phyloP scores from a whole-genome alignment of 805 yeast genomes.

The Ogataea thermomethanolica region DNA sequence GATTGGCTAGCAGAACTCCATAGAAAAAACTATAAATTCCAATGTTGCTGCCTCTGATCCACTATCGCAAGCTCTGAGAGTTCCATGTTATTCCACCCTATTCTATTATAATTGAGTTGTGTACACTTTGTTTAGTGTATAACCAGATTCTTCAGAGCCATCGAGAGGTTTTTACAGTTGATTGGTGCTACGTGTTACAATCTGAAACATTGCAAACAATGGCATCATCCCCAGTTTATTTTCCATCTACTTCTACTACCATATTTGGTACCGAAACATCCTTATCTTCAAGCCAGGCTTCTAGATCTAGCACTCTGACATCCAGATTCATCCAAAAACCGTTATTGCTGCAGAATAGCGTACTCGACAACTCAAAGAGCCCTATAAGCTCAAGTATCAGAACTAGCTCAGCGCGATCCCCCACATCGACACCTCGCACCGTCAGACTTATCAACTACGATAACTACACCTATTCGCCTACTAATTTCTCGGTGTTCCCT shows the following conservation, averaged over 20 bases:
- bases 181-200: not conserved
- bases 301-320: conserved; percentile 4
- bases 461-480: conserved; percentile 18
- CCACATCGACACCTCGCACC: conserved; percentile 20
- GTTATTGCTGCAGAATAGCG: not conserved
- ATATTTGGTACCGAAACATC: not conserved
- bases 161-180: not conserved
- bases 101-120: conserved; percentile 4
- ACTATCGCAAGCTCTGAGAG: conserved; percentile 3
- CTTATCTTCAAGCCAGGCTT: conserved; percentile 9
- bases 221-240: conserved; percentile 14
- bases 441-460: conserved; percentile 21
- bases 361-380: conserved; percentile 6
- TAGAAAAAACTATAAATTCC: conserved; percentile 10
- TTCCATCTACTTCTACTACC: conserved; percentile 8
- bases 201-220: conserved; percentile 12
- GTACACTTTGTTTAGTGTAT: conserved; percentile 6
- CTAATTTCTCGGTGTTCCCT: conserved; percentile 23
- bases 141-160: conserved; percentile 1
- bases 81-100: conserved; percentile 9
- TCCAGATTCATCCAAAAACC: not conserved
- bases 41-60: conserved; percentile 1
- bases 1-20: conserved; percentile 7
- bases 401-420: conserved; percentile 6
- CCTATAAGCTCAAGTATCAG: conserved; percentile 7